Base-by-base conservation (phyloP, 345 rosid species). In the Leavenworthia alabamica region DNA sequence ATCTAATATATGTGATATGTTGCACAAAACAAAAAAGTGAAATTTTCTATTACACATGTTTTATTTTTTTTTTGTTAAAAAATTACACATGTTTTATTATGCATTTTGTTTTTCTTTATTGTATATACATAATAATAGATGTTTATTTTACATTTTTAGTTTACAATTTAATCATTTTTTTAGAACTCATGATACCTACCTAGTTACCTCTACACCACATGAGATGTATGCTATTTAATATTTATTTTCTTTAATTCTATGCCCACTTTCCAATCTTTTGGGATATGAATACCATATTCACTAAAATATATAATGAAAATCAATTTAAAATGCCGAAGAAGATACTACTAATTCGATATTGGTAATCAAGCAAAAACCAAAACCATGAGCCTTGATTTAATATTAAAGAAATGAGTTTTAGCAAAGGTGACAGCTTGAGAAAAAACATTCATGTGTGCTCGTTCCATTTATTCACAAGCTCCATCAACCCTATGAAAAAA, bases 381-480 rank as follows among this genome's bases (percentile, higher is more conserved):
- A 48, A 40, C 28, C 33, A n/a, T n/a, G n/a, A n/a, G n/a, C n/a
- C 43, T 31, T 49, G 12, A 40, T 20, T 29, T 8, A 40, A 45
- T 52, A 60, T 24, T 13, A 44, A n/a, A 44, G 49, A 61, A 69
- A 53, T 67, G 67, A 61, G 67, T 53, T 52, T 32, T 44, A 14
- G 62, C 67, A 53, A 61, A 61, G 9, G 39, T 71, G 60, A 63
- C n/a, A 71, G 54, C 7, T 48, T 71, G 64, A 56, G 69, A 63
- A 63, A 71, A 60, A 56, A 46, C 56, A n/a, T n/a, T n/a, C 56
- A 70, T 70, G 74, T 64, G 57, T 62, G 68, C 57, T 54, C 16
- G 52, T 62, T 55, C 52, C 64, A 62, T 70, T 31, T 45, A 46
- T 47, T 63, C 75, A 71, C 70, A 71, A 63, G 59, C 46, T 63